Evolutionary conservation across 352 stramenopile species (phyloP).

Genomic region (Thraustochytrium sp.): DNA sequence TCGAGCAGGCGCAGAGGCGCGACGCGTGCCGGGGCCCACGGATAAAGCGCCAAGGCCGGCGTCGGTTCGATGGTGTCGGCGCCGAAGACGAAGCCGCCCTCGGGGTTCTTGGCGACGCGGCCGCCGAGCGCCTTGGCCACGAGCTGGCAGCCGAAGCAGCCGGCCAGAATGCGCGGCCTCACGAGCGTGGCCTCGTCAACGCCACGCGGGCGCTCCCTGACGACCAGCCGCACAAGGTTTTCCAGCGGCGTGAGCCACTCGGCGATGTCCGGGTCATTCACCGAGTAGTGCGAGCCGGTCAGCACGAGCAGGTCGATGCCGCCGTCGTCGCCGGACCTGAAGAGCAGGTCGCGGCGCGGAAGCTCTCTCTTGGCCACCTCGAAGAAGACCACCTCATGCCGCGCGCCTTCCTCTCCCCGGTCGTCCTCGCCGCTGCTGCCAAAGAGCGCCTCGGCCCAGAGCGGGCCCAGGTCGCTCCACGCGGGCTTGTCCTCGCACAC

Average conservation of each 20-base stretch:
- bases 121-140: neutral
- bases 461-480: neutral
- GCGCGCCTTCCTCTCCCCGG: neutral
- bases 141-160: slow-evolving; percentile 4
- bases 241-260: neutral
- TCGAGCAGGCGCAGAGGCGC: neutral
- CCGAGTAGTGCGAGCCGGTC: neutral
- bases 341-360: slow-evolving; percentile 7
- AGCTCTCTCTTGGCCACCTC: neutral
- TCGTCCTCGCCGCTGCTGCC: neutral
- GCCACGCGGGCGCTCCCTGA: neutral
- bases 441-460: neutral
- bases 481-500: neutral
- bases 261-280: neutral
- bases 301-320: slow-evolving; percentile 17
- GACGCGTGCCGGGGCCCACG: neutral
- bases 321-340: neutral
- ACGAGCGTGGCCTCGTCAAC: neutral
- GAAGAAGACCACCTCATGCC: slow-evolving; percentile 14
- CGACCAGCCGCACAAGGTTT: neutral
- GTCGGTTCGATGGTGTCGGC: neutral
- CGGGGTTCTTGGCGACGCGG: neutral
- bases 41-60: neutral
- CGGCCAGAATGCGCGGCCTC: neutral
- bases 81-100: neutral